Percentiles rank a stretch among this genome's conserved stretches.
Conservation (phyloP, 2,329 filamentous ascomycete species). For the Cylindrodendrum hubeiense region DNA sequence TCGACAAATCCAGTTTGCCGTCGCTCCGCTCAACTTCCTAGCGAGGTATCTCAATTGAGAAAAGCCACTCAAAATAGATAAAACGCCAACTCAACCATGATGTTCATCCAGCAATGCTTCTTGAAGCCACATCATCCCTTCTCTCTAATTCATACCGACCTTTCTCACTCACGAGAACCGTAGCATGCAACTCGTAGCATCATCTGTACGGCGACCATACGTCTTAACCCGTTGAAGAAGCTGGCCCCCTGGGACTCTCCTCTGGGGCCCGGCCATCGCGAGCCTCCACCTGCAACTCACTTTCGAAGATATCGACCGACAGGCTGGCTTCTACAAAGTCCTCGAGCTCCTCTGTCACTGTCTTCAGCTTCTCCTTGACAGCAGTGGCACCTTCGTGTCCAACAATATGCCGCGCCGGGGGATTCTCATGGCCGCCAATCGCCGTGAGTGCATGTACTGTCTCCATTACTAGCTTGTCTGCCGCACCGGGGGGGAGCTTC, state of each 20-base stretch:
- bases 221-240: constrained; percentile 35
- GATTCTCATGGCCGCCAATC: constrained; percentile 96
- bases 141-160: too few relatives aligned
- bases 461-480: constrained; percentile 83
- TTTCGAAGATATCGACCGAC: constrained; percentile 81
- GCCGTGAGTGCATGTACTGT: constrained; percentile 92
- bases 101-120: neutral
- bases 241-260: constrained; percentile 40
- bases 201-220: neutral
- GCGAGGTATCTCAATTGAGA: neutral
- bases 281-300: constrained; percentile 65
- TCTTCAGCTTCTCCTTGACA: constrained; percentile 97
- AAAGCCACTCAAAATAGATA: neutral
- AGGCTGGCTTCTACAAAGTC: constrained; percentile 94
- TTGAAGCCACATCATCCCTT: neutral
- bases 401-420: constrained; percentile 93
- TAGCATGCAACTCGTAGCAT: neutral
- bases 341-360: constrained; percentile 94
- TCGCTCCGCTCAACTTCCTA: neutral
- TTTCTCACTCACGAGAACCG: too few relatives aligned
- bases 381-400: constrained; percentile 88
- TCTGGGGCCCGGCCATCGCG: constrained; percentile 53
- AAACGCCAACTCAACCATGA: neutral
- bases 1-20: neutral
- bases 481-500: constrained; percentile 74